Evolutionary conservation across 768 basidiomycete genomes (phyloP).

Genomic region (Psilocybe cyanescens): DNA sequence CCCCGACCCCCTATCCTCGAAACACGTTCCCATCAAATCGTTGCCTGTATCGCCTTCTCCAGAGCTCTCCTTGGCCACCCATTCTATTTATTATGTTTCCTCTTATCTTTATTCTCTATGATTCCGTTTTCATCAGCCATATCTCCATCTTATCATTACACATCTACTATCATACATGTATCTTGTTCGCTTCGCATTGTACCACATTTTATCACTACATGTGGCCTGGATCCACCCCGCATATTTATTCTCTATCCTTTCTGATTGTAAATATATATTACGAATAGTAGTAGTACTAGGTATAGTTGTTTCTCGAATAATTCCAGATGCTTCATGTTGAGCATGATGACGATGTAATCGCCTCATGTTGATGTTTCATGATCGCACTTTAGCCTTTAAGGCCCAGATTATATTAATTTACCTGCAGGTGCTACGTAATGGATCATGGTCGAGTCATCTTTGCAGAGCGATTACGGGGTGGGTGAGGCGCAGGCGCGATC

Average conservation of each 20-base stretch:
- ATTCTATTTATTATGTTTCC: conserved; percentile 2
- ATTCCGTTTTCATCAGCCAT: conserved; percentile 1
- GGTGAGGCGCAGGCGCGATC: not conserved
- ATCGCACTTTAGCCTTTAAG: conserved; percentile 8
- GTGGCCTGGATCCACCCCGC: not conserved
- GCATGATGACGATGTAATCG: not conserved
- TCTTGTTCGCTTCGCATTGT: conserved; percentile 3
- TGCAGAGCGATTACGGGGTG: not conserved
- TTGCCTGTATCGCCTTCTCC: not conserved
- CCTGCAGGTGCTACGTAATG: conserved; percentile 1
- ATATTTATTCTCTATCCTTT: not conserved
- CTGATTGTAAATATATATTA: not conserved
- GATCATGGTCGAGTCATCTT: not conserved
- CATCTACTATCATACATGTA: not conserved
- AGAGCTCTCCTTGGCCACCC: conserved; percentile 19
- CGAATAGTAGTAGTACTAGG: not conserved
- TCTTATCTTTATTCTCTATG: conserved; percentile 1
- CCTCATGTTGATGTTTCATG: conserved; percentile 1
- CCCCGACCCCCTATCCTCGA: not conserved
- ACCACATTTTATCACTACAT: not conserved
- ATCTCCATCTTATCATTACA: not conserved
- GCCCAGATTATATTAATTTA: not conserved
- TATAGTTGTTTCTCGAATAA: not conserved
- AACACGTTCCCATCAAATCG: not conserved
- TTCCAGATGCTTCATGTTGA: not conserved